Percentiles rank a stretch among this genome's conserved stretches.
Evolutionary conservation across 1,284 basidiomycete genomes (phyloP).

Genomic region (Afroboletus lepidellus): DNA sequence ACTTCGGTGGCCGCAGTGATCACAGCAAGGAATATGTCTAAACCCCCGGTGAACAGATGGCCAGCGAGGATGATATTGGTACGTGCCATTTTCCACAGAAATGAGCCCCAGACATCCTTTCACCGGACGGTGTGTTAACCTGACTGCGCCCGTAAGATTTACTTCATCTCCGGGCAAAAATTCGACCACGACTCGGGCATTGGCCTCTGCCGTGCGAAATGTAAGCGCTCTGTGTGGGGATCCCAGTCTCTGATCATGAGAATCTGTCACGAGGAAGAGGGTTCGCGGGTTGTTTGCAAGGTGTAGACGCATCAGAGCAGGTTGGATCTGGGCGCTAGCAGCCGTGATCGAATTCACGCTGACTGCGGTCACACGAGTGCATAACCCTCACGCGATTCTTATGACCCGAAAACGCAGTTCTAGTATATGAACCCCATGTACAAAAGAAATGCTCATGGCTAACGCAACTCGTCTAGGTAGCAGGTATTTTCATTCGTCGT

Average conservation of each 20-base stretch:
- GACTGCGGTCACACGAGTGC: too few species aligned
- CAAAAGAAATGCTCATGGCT: slow-evolving; percentile 2
- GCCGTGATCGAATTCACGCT: background rate
- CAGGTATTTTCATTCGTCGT: slow-evolving; percentile 17
- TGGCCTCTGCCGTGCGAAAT: slow-evolving; percentile 63
- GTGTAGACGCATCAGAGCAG: slow-evolving; percentile 61
- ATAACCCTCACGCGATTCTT: too few species aligned
- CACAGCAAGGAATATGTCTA: slow-evolving; percentile 80
- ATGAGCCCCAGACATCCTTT: slow-evolving; percentile 84
- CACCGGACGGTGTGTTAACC: slow-evolving; percentile 62
- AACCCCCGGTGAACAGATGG: slow-evolving; percentile 5
- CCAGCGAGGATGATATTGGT: background rate
- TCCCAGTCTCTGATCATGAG: slow-evolving; percentile 60
- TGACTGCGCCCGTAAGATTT: slow-evolving; percentile 60
- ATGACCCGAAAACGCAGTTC: too few species aligned
- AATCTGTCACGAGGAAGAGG: slow-evolving; percentile 68
- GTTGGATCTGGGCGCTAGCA: background rate
- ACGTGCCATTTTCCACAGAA: slow-evolving; percentile 63
- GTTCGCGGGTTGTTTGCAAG: slow-evolving; percentile 63
- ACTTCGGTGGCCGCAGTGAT: slow-evolving; percentile 75
- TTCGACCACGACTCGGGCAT: slow-evolving; percentile 76
- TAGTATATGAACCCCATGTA: slow-evolving; percentile 1
- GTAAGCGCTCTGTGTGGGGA: slow-evolving; percentile 62
- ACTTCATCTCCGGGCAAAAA: slow-evolving; percentile 74
- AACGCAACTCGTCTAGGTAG: background rate